Evolutionary conservation across 2,329 filamentous ascomycete genomes (phyloP).

Genomic region (Clathrospora elynae): DNA sequence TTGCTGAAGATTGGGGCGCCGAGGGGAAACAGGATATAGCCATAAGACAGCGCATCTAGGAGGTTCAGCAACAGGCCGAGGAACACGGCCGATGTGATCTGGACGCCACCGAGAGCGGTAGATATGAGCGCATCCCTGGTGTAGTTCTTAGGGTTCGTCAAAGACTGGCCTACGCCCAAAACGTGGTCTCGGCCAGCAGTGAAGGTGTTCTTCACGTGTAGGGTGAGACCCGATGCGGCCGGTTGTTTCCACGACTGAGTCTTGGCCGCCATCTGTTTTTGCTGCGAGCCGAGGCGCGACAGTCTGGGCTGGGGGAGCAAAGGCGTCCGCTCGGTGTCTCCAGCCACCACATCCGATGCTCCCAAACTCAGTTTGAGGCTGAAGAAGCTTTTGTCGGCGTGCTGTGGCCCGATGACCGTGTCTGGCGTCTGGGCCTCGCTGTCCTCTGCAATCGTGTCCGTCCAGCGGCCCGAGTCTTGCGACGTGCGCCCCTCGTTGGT

Average conservation of each 20-base stretch:
- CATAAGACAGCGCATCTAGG: constrained; percentile 92
- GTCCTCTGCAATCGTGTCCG: constrained; percentile 65
- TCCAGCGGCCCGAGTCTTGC: constrained; percentile 43
- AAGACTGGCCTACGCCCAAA: constrained; percentile 30
- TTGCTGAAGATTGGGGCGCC: constrained; percentile 83
- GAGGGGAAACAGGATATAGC: constrained; percentile 85
- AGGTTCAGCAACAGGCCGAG: constrained; percentile 90
- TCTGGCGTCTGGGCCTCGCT: constrained; percentile 63
- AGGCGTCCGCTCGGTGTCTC: constrained; percentile 46
- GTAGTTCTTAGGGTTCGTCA: constrained; percentile 72
- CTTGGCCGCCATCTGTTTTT: constrained; percentile 19
- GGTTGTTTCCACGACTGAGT: constrained; percentile 19
- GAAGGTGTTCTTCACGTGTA: constrained; percentile 27
- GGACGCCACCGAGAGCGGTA: constrained; percentile 67
- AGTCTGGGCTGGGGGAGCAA: constrained; percentile 46
- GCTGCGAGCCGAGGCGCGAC: constrained; percentile 28
- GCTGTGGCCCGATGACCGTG: constrained; percentile 33
- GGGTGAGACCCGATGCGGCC: constrained; percentile 30
- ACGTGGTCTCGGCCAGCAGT: constrained; percentile 29
- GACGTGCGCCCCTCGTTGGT: constrained; percentile 33
- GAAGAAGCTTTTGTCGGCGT: constrained; percentile 29
- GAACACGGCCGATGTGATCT: constrained; percentile 81
- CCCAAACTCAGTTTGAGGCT: constrained; percentile 17
- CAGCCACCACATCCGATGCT: constrained; percentile 32
- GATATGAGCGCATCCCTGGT: constrained; percentile 68